Conservation (phyloP, 2,329 filamentous ascomycete species). For the Ilyonectria sp. region DNA sequence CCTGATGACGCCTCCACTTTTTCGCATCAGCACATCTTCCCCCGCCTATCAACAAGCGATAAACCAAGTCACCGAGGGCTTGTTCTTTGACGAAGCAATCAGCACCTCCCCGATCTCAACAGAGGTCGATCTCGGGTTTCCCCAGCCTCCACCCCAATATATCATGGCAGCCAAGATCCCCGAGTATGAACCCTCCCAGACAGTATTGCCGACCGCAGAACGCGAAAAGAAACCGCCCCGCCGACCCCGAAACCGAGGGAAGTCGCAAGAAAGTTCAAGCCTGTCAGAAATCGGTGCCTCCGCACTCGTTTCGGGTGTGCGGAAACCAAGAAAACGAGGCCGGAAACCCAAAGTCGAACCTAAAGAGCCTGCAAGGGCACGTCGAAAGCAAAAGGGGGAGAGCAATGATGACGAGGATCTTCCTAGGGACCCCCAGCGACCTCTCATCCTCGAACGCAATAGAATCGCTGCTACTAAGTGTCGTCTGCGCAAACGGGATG, state of each 20-base stretch:
- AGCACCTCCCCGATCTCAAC: constrained; percentile 23
- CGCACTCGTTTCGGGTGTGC: constrained; percentile 7
- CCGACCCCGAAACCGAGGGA: constrained; percentile 28
- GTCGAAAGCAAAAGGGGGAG: constrained; percentile 27
- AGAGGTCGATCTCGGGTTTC: constrained; percentile 33
- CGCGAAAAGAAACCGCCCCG: constrained; percentile 31
- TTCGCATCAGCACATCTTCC: constrained; percentile 42
- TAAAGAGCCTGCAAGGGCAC: constrained; percentile 17
- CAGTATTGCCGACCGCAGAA: constrained; percentile 30
- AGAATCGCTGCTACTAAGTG: constrained; percentile 48
- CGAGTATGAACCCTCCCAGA: constrained; percentile 15
- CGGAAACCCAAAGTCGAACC: constrained; percentile 43
- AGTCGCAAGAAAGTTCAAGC: constrained; percentile 29
- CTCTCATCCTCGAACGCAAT: constrained; percentile 51
- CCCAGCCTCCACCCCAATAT: constrained; percentile 32
- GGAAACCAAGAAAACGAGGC: constrained; percentile 46
- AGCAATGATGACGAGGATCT: constrained; percentile 39
- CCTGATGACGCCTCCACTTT: constrained; percentile 39
- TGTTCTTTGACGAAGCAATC: constrained; percentile 49
- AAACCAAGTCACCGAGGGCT: constrained; percentile 39
- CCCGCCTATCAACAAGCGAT: constrained; percentile 37
- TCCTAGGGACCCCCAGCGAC: constrained; percentile 43
- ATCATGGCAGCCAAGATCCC: constrained; percentile 20
- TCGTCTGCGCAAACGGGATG: no score
- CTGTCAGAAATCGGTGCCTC: constrained; percentile 21